These are phyloP conservation scores for Suhomyces prunicola DNA, from an alignment of 805 yeast genomes.

Conservation along the genomic window DNA sequence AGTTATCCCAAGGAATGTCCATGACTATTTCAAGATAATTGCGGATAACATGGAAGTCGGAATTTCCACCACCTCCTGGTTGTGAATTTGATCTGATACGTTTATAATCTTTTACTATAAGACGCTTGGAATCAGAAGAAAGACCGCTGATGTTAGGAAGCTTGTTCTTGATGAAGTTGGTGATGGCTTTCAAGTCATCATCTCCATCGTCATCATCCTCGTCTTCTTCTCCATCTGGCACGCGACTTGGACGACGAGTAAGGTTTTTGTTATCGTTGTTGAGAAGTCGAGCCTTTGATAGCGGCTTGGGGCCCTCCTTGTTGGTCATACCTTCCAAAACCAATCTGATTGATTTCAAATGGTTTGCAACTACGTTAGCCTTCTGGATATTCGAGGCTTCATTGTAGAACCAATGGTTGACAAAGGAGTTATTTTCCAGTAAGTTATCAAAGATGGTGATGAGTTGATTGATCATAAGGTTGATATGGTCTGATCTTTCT, in stretches of 20 bases:
- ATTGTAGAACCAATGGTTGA: constrained; percentile 46
- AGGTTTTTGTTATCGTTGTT: constrained; percentile 19
- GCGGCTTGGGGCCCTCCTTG: constrained; percentile 7
- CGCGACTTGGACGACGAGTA: constrained; percentile 15
- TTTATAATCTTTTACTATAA: constrained; percentile 49
- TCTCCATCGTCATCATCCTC: constrained; percentile 44
- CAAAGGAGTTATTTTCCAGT: constrained; percentile 29
- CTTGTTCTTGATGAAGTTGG: constrained; percentile 34
- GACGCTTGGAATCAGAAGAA: constrained; percentile 37
- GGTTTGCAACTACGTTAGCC: constrained; percentile 54
- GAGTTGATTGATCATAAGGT: constrained; percentile 32
- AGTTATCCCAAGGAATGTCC: constrained; percentile 61
- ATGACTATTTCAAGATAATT: constrained; percentile 62
- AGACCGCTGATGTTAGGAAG: constrained; percentile 34
- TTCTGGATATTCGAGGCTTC: constrained; percentile 51
- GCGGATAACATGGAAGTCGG: constrained; percentile 62
- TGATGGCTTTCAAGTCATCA: constrained; percentile 37
- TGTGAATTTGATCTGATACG: constrained; percentile 46
- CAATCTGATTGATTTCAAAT: constrained; percentile 48
- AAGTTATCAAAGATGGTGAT: constrained; percentile 35
- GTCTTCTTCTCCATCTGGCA: constrained; percentile 15
- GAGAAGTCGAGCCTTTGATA: constrained; percentile 14
- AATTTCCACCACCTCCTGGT: constrained; percentile 42
- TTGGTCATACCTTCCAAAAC: constrained; percentile 47
- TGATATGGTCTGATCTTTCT: constrained; percentile 33